These are phyloP conservation scores for Solanum lignicaule DNA, from an alignment of 257 asterid species.

Conservation along the genomic window DNA sequence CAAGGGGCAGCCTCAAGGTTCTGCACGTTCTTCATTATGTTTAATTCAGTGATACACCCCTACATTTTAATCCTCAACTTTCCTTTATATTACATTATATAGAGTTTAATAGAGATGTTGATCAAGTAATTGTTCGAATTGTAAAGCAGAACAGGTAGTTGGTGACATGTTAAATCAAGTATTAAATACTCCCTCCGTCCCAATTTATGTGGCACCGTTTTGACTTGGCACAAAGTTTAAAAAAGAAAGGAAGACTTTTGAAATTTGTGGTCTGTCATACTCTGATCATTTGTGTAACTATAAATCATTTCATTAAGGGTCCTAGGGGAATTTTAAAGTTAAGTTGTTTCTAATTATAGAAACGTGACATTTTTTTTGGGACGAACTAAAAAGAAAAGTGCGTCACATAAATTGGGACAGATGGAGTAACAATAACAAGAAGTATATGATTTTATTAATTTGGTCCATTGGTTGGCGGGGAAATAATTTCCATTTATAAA, in stretches of 20 bases:
- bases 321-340: background rate
- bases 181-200: background rate
- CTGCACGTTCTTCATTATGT: background rate
- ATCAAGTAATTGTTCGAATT: background rate
- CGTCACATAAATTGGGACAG: background rate
- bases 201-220: background rate
- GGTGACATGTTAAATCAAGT: background rate
- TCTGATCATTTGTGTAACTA: background rate
- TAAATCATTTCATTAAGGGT: background rate
- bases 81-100: background rate
- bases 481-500: background rate
- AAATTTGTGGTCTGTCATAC: background rate
- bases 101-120: background rate
- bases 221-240: background rate
- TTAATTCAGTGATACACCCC: background rate
- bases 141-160: background rate
- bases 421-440: background rate
- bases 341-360: background rate
- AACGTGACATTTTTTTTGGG: background rate
- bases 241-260: background rate
- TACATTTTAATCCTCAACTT: background rate
- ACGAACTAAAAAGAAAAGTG: background rate
- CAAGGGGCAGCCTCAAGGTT: background rate
- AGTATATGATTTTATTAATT: background rate
- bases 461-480: background rate